These are phyloP conservation scores for Thalassiosira exigua DNA, from an alignment of 352 stramenopile genomes.

Conservation along the genomic window DNA sequence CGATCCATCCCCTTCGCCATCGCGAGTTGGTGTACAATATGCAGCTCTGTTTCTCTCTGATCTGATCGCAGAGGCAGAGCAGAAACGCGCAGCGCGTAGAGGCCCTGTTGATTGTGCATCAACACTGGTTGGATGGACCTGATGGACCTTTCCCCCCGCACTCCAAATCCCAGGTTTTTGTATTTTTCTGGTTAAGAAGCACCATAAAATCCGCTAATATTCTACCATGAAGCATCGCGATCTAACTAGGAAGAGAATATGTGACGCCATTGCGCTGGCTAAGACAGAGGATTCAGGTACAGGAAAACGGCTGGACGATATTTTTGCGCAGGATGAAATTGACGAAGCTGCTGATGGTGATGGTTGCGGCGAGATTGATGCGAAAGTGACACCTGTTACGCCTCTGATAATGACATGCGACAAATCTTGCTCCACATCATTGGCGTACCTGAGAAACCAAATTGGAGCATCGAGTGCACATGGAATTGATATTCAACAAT, in stretches of 20 bases:
- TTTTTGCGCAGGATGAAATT: slow-evolving; percentile 17
- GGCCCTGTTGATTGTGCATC: too few species aligned
- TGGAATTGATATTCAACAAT: slow-evolving; percentile 23
- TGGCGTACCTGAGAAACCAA: slow-evolving; percentile 44
- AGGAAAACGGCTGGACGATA: slow-evolving; percentile 8
- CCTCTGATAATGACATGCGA: slow-evolving; percentile 74
- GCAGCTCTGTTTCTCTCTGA: too few species aligned
- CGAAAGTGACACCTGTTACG: slow-evolving; percentile 43
- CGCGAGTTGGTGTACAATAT: too few species aligned
- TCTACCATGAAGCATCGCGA: slow-evolving; percentile 1
- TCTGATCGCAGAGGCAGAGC: too few species aligned
- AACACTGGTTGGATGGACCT: too few species aligned
- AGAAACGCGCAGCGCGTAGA: too few species aligned
- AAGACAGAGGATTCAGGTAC: slow-evolving; percentile 1
- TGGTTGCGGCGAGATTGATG: slow-evolving; percentile 11
- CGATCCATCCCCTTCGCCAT: too few species aligned
- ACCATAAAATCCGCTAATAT: not conserved
- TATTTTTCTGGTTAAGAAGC: too few species aligned
- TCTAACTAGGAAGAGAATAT: slow-evolving; percentile 31
- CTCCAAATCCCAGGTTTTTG: too few species aligned
- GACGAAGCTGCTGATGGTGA: not conserved
- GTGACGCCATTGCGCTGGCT: slow-evolving; percentile 31
- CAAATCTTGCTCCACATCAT: slow-evolving; percentile 31
- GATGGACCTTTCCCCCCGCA: too few species aligned
- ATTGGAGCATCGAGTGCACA: slow-evolving; percentile 15